Evolutionary conservation across 768 basidiomycete genomes (phyloP).

Genomic region (Termitomyces sp.): DNA sequence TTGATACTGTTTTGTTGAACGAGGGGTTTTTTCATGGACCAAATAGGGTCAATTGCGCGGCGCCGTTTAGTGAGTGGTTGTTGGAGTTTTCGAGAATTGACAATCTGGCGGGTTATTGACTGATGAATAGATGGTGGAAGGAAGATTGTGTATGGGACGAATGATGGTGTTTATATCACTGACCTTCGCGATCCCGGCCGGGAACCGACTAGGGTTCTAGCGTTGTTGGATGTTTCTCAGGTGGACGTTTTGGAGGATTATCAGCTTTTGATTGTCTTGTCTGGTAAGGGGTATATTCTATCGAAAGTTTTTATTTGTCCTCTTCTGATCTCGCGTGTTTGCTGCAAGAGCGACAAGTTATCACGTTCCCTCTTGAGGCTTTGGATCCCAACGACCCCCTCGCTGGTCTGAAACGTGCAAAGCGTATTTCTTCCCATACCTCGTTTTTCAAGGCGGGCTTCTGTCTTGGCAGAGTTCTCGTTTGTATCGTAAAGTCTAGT

Average conservation of each 20-base stretch:
- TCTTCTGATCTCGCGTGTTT: too few relatives aligned
- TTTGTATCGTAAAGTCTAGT: constrained; percentile 95
- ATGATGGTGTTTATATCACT: constrained; percentile 94
- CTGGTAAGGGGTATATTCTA: constrained; percentile 55
- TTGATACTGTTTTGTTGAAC: constrained; percentile 79
- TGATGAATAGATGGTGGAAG: constrained; percentile 64
- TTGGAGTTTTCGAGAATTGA: too few relatives aligned
- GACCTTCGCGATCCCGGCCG: constrained; percentile 72
- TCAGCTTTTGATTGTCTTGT: constrained; percentile 94
- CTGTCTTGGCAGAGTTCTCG: constrained; percentile 85
- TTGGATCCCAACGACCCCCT: constrained; percentile 87
- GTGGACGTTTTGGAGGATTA: constrained; percentile 97
- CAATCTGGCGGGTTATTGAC: too few relatives aligned
- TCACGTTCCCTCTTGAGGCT: constrained; percentile 93
- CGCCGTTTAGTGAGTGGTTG: constrained; percentile 74
- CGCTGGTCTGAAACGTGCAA: constrained; percentile 88
- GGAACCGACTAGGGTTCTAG: constrained; percentile 87
- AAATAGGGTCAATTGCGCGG: constrained; percentile 92
- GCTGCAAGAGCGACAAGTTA: constrained; percentile 83
- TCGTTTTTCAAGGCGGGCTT: constrained; percentile 97
- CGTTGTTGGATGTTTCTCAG: constrained; percentile 85
- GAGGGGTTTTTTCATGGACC: constrained; percentile 84
- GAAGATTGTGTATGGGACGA: constrained; percentile 92
- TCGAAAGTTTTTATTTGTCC: too few relatives aligned
- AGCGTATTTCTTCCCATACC: constrained; percentile 92